Percentiles rank a stretch among this genome's conserved stretches.
Evolutionary conservation across 2,329 filamentous ascomycete species (phyloP).

Genomic region (Albophoma yamanashiensis): DNA sequence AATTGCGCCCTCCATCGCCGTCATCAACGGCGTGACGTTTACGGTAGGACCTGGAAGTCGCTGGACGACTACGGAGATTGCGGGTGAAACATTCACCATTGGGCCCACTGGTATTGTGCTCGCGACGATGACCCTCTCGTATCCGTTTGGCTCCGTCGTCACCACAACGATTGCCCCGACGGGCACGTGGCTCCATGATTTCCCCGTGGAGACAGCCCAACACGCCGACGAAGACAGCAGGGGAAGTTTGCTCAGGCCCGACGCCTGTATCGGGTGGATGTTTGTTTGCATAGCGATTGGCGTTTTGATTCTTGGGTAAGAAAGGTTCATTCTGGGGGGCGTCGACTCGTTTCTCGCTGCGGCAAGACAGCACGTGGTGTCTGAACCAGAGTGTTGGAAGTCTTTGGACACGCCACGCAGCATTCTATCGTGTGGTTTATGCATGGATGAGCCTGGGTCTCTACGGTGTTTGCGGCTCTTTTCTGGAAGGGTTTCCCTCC

Average conservation of each 20-base stretch:
- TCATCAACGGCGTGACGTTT: conserved; percentile 40
- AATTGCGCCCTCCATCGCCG: conserved; percentile 33
- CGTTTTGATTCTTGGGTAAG: conserved; percentile 23
- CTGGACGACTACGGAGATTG: conserved; percentile 34
- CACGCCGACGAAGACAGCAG: conserved; percentile 11
- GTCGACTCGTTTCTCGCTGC: background rate
- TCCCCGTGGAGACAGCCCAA: conserved; percentile 15
- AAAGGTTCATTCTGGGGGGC: background rate
- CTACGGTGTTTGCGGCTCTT: background rate
- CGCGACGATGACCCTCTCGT: conserved; percentile 31
- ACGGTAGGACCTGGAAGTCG: conserved; percentile 34
- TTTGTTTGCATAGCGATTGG: conserved; percentile 27
- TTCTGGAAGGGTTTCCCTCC: too few relatives aligned
- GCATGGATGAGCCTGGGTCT: background rate
- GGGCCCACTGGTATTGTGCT: conserved; percentile 36
- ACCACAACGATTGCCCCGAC: conserved; percentile 28
- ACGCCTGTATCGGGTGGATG: conserved; percentile 9
- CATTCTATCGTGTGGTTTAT: background rate
- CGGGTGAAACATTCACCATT: conserved; percentile 39
- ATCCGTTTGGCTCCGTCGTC: conserved; percentile 33
- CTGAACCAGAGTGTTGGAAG: background rate
- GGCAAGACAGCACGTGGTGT: background rate
- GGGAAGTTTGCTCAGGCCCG: conserved; percentile 4
- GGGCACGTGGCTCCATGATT: conserved; percentile 10
- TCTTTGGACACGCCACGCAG: background rate